Base-by-base conservation (phyloP, 2,329 filamentous ascomycete species). In the Escovopsis sp. region DNA sequence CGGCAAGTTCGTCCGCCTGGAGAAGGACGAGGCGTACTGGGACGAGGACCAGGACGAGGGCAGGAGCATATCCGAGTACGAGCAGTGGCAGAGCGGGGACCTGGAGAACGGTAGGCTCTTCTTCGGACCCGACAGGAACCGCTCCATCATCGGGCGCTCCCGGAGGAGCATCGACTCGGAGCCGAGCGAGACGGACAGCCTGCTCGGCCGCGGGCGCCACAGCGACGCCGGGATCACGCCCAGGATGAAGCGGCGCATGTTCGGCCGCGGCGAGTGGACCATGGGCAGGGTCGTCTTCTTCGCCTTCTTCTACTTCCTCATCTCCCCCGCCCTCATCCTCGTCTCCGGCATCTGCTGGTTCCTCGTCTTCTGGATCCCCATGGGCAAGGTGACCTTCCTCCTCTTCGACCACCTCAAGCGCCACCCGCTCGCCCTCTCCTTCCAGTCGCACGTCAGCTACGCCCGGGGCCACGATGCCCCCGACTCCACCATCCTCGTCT, bases 31-130 rank as follows among this genome's bases (percentile, higher is more conserved):
- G 51, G 80, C 82, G 30, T 98, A 98, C 52, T 67, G 85, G 33
- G 82, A 94, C 41, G 90, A 98, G 60, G 90, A 98, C 49, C 76
- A 90, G 50, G 87, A 88, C 28, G 90, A 98, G 58, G 90, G 90
- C 15, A 76, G 90, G 51, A 96, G 87, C 61, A 94, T 98, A 51
- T 92, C 84, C 49, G 90, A 98, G 61, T 98, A 98, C 53, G 90
- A 98, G 56, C 86, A 94, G 59, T 98, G 90, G 90, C 90, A 98
- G 61, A 94, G 77, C 52, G 90, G 90, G 34, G 90, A 98, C 51
- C 71, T 98, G 25, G 90, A 98, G 57, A 86, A 96, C 54, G 90
- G 90, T 3, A 74, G 88, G 25, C 70, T 98, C 3, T 96, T 98
- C 63, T 98, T 98, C 54, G 92, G 90, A 0, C 90, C 90, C 3